A percentile compares a stretch with the other conserved stretches of the same genome.
phyloP scores from a whole-genome alignment of 2,329 filamentous ascomycete genomes.

The Paramyrothecium sp. region DNA sequence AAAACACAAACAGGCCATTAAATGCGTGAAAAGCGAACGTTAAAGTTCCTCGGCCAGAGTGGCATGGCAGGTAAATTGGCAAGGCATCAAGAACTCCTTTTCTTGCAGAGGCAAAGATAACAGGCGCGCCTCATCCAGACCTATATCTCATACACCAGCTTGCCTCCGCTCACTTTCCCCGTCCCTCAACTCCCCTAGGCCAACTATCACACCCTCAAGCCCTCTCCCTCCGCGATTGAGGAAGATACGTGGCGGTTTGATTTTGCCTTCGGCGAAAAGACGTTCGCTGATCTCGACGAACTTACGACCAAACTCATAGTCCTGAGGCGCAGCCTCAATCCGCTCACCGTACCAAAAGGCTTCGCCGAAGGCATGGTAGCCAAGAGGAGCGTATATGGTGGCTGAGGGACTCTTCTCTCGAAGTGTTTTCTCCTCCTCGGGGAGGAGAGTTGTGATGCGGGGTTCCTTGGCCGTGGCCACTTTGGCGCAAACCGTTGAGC shows the following conservation, averaged over 20 bases:
- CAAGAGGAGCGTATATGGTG: neutral
- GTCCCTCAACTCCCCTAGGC: slow-evolving; percentile 28
- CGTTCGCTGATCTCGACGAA: slow-evolving; percentile 25
- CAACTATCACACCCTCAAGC: slow-evolving; percentile 29
- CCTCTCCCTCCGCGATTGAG: slow-evolving; percentile 26
- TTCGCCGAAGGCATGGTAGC: neutral
- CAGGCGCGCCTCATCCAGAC: neutral
- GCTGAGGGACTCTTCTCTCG: neutral
- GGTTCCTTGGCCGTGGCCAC: neutral
- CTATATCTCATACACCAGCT: slow-evolving; percentile 36
- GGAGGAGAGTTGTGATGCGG: neutral
- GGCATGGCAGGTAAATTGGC: too few relatives aligned
- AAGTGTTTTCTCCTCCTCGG: neutral
- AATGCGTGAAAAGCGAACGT: too few relatives aligned
- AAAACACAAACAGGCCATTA: too few relatives aligned
- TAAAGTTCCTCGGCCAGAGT: too few relatives aligned
- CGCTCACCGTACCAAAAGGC: slow-evolving; percentile 6
- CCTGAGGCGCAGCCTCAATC: slow-evolving; percentile 16
- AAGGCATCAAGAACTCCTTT: too few relatives aligned
- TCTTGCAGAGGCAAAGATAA: too few relatives aligned
- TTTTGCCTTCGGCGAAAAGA: slow-evolving; percentile 29
- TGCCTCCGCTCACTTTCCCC: slow-evolving; percentile 36
- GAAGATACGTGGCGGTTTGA: slow-evolving; percentile 28
- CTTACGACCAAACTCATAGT: slow-evolving; percentile 29
- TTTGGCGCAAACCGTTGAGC: neutral